Evolutionary conservation across 768 basidiomycete genomes (phyloP), one percentile per base, ranked within the genome.

Genomic region (Boletales sp.): DNA sequence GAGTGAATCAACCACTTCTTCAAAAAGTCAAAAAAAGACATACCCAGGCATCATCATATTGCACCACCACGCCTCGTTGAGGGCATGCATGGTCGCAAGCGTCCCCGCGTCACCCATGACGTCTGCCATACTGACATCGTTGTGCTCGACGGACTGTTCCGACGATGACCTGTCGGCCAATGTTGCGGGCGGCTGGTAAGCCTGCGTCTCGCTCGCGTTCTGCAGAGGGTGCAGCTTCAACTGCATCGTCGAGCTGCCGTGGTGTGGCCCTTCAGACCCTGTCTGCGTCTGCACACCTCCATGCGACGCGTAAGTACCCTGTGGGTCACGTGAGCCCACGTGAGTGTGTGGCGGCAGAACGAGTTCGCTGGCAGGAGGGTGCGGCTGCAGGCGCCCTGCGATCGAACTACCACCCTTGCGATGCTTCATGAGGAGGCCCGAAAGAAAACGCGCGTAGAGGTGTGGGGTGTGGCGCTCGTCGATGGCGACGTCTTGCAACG

Each of bases 11-110:
- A 27, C 24, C 6, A 27, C 6, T 7, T 27, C 24, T 27, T 27
- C n/a, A n/a, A 7, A 7, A 40, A n/a, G 14, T 17, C 19, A 10
- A 2, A 11, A 5, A 43, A 27, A 27, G 14, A 48, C 45, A 37
- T 1, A 55, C 84, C 88, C 88, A 34, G 88, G 88, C 85, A 90
- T 87, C 87, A 90, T 86, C 82, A 88, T 84, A 43, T 79, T 86
- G 39, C 76, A 68, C 87, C 86, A 89, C 79, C 82, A 90, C 8
- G 70, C 75, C 43, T 83, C 86, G 53, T 85, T 83, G 48, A 91
- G 72, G 27, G 81, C 81, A 43, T 81, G 77, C 83, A 90, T 84
- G 17, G 86, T 79, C 1, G 86, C 87, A 53, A 87, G 72, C 66
- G 81, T 77, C 40, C 85, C 73, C 0, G 73, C 78, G 37, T 79